Evolutionary conservation across 2,329 filamentous ascomycete species (phyloP), one percentile per base, ranked within the genome.

Genomic region (Escovopsis sp.): DNA sequence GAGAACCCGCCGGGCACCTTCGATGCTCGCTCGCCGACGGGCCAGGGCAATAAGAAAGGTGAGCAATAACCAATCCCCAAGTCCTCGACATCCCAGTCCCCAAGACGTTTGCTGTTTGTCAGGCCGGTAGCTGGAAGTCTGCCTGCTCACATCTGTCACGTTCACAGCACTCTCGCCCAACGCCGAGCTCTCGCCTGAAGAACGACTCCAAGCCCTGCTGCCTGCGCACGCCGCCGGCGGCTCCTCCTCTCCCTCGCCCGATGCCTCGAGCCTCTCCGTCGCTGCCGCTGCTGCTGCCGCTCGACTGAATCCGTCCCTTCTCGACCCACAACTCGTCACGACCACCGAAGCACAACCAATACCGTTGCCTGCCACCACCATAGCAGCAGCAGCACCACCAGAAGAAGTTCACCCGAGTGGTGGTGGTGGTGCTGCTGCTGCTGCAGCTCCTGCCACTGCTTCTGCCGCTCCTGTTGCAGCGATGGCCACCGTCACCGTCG

Each of bases 261-360:
- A 70, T 23, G 57, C 63, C 1, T 56, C 67, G 1, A 68, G 65
- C 30, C 55, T 74, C 35, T 68, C 66, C 1, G 68, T 73, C 39
- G 70, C 70, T 1, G 70, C 65, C 14, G 70, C 70, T 1, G n/a
- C n/a, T 11, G 70, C 68, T 2, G 60, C 70, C 1, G 69, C 70
- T 31, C 66, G 70, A 31, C 53, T 76, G 5, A 66, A 70, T 33
- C 62, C 65, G 2, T 61, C 65, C 1, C 61, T 72, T 15, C 60
- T 75, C 34, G 70, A 75, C 40, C 68, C 69, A 2, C 62, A 66
- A 36, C 52, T 68, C 26, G 49, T 57, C 29, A 46, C 49, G 32
- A 52, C 49, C 23, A 50, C n/a, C n/a, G n/a, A n/a, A n/a, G n/a
- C n/a, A n/a, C n/a, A n/a, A n/a, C n/a, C n/a, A n/a, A n/a, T n/a